Percentiles rank a stretch among this genome's conserved stretches.
Evolutionary conservation across 176 grass and related monocot species (phyloP).

Genomic region (barley (Hordeum vulgare)): DNA sequence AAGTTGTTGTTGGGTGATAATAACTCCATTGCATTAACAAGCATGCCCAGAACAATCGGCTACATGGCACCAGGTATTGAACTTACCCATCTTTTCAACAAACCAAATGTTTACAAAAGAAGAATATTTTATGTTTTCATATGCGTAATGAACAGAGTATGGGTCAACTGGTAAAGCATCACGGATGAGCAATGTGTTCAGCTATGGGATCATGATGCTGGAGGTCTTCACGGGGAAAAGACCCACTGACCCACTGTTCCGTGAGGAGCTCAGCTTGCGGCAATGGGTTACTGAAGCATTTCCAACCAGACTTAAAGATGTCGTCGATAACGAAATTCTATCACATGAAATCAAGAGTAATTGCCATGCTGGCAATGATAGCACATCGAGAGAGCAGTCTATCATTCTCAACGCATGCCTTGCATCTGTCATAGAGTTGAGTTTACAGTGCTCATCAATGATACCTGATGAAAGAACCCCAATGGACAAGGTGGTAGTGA

Average conservation of each 20-base stretch:
- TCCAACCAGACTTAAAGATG: neutral
- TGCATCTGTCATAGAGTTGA: neutral
- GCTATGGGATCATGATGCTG: conserved; percentile 52
- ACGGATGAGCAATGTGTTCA: conserved; percentile 41
- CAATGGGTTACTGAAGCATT: conserved; percentile 24
- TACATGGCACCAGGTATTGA: conserved; percentile 43
- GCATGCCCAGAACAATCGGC: conserved; percentile 30
- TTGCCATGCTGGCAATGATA: neutral
- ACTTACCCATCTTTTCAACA: neutral
- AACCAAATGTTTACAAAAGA: neutral
- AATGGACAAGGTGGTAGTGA: conserved; percentile 19
- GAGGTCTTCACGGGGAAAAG: conserved; percentile 50
- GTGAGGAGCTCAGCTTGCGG: conserved; percentile 30
- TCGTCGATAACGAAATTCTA: neutral
- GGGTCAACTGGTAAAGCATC: conserved; percentile 39
- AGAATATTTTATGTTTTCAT: neutral
- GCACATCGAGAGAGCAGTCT: neutral
- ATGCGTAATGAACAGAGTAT: conserved; percentile 24
- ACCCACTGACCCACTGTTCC: conserved; percentile 40
- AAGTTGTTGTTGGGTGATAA: conserved; percentile 29
- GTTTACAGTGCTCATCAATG: neutral
- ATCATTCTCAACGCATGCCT: neutral
- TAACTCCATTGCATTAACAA: conserved; percentile 28
- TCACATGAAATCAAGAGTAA: neutral
- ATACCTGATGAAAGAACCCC: conserved; percentile 7